Conservation (phyloP, 2,329 filamentous ascomycete species). For the Aspergillus cejpii region DNA sequence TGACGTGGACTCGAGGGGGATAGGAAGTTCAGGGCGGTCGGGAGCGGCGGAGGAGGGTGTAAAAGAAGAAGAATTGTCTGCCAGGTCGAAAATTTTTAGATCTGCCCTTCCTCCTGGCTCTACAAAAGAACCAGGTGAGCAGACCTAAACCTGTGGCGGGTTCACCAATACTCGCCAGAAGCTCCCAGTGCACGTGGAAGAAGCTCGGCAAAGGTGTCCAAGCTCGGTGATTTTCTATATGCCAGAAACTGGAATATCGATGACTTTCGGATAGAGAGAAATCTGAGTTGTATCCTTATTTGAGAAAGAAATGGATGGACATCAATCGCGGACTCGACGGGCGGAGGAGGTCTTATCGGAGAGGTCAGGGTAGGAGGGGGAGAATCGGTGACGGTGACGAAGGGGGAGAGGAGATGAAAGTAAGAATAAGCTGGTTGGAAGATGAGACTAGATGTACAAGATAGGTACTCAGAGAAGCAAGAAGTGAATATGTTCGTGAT, state of each 20-base stretch:
- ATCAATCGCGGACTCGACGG: slow-evolving; percentile 5
- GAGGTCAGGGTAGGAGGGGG: slow-evolving; percentile 7
- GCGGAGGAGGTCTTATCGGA: slow-evolving; percentile 21
- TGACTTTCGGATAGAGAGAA: background rate
- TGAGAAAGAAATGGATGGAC: slow-evolving; percentile 4
- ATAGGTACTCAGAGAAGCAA: no score
- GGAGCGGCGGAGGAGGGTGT: slow-evolving; percentile 56
- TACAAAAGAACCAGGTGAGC: slow-evolving; percentile 41
- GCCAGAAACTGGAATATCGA: background rate
- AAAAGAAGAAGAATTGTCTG: slow-evolving; percentile 57
- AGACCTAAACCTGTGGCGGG: slow-evolving; percentile 33
- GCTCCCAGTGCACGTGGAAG: slow-evolving; percentile 10
- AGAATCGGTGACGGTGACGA: slow-evolving; percentile 7
- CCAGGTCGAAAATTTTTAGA: slow-evolving; percentile 59
- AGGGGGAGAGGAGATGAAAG: background rate
- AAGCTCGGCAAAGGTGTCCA: slow-evolving; percentile 10
- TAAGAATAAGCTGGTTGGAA: background rate
- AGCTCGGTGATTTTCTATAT: background rate
- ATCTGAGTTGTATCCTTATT: background rate
- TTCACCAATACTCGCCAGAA: slow-evolving; percentile 24
- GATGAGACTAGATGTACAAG: no score
- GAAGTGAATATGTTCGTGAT: background rate
- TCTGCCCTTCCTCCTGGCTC: slow-evolving; percentile 40
- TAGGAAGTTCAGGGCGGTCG: slow-evolving; percentile 60
- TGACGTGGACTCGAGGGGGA: slow-evolving; percentile 45